Conservation (phyloP, 2,329 filamentous ascomycete genomes). For the Fusarium buharicum region DNA sequence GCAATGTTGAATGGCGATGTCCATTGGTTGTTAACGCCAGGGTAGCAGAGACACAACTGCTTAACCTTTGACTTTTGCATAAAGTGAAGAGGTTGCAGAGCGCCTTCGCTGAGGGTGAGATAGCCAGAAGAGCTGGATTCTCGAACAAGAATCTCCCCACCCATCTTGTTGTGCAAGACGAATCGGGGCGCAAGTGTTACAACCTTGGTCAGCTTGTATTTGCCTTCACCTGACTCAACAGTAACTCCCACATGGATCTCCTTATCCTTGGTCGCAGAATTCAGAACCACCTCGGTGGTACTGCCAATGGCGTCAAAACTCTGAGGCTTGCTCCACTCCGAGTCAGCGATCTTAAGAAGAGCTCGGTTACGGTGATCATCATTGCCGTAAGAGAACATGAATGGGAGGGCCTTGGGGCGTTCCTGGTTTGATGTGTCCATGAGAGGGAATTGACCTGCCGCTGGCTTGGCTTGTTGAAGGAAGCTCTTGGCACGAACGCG, state of each 20-base stretch:
- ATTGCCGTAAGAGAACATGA: slow-evolving; percentile 94
- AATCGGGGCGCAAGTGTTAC: slow-evolving; percentile 93
- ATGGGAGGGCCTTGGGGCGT: slow-evolving; percentile 80
- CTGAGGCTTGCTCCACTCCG: slow-evolving; percentile 95
- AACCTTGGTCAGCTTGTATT: slow-evolving; percentile 97
- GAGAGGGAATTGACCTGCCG: slow-evolving; percentile 80
- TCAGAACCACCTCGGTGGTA: slow-evolving; percentile 85
- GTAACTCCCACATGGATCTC: slow-evolving; percentile 94
- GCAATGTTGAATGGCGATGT: slow-evolving; percentile 98
- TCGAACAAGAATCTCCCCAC: slow-evolving; percentile 87
- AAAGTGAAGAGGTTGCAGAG: slow-evolving; percentile 88
- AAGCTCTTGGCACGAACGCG: slow-evolving; percentile 90
- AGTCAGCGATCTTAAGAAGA: slow-evolving; percentile 86
- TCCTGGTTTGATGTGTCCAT: slow-evolving; percentile 60
- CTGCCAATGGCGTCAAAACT: slow-evolving; percentile 98
- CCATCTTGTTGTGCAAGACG: slow-evolving; percentile 91
- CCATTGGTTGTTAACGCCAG: slow-evolving; percentile 96
- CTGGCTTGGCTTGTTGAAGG: slow-evolving; percentile 81
- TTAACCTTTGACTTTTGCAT: slow-evolving; percentile 84
- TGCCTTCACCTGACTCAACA: slow-evolving; percentile 90
- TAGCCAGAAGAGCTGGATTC: slow-evolving; percentile 92
- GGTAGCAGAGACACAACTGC: slow-evolving; percentile 91
- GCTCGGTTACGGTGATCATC: slow-evolving; percentile 94
- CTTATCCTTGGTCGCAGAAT: slow-evolving; percentile 73
- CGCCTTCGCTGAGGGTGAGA: slow-evolving; percentile 79